Evolutionary conservation across 176 grass and related monocot genomes (phyloP).

Genomic region (Triticum turgidum): DNA sequence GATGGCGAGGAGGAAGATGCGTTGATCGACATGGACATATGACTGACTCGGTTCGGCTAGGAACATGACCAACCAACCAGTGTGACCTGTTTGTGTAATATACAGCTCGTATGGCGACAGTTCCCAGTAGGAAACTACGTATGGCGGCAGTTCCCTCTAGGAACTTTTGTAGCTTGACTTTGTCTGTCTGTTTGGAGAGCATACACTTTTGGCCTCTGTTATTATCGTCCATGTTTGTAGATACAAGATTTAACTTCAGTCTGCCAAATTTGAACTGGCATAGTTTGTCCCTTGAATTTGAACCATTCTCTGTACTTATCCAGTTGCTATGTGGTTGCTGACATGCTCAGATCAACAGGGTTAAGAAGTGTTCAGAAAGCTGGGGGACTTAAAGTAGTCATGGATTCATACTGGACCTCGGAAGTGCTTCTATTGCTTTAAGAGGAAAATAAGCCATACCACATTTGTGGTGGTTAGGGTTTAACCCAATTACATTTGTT

Average conservation of each 20-base stretch:
- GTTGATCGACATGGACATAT: slow-evolving; percentile 92
- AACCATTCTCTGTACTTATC: not conserved
- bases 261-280: not conserved
- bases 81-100: slow-evolving; percentile 26
- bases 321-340: too few species aligned
- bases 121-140: not conserved
- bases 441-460: too few species aligned
- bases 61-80: slow-evolving; percentile 24
- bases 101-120: not conserved
- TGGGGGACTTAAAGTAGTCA: too few species aligned
- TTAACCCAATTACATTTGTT: too few species aligned
- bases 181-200: not conserved
- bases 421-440: too few species aligned
- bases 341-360: too few species aligned
- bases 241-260: not conserved
- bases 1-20: slow-evolving; percentile 72
- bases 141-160: not conserved
- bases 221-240: not conserved
- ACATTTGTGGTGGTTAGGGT: too few species aligned
- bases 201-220: not conserved
- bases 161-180: not conserved
- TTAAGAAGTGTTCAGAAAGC: too few species aligned
- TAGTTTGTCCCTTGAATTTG: not conserved
- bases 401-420: too few species aligned
- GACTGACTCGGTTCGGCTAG: slow-evolving; percentile 27